Base-by-base conservation (phyloP, 2,329 filamentous ascomycete genomes). In the Arachnopeziza araneosa region DNA sequence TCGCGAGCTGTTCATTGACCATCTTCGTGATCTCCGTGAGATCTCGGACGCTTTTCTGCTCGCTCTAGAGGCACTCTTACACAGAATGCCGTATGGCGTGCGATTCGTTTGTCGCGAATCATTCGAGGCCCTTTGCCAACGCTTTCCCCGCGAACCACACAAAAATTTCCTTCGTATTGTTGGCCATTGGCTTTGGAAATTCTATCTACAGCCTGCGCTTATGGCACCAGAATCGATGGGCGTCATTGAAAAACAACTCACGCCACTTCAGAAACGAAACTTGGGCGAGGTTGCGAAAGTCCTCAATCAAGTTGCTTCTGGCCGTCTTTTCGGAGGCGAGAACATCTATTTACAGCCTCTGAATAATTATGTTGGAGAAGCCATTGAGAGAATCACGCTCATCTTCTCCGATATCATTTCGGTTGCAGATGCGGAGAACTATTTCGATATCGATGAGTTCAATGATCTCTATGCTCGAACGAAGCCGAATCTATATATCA, bases 361-460 rank as follows among this genome's bases (percentile, higher is more conserved):
- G 50, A 99, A 99, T 74, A 90, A 87, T 54, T 98, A 96, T 73
- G 82, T 99, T 53, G 85, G 83, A 21, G 91, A 97, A 62, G 93
- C 93, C 0, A 87, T 96, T 54, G 87, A 91, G 67, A 83, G 93
- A 24, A 80, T 97, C 60, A 83, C 84, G 32, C 83, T 88, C 14
- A 91, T 95, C 52, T 90, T 90, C 76, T 83, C 82, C 52, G 84
- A 88, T 36, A 76, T 98, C 62, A 91, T 99, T 66, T 85, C 88
- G 14, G 90, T 98, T 14, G 86, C 89, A 17, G 88, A 95, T 68
- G 90, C 91, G 0, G 95, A 99, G 75, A 83, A 85, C 56, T 95
- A 95, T 24, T 99, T 98, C 71, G 93, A 98, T 74, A 97, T 99
- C 72, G 95, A 99, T 72, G 95, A 98, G 73, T 99, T 95, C 83